These are phyloP conservation scores for Scopulariopsis brevicaulis DNA, from an alignment of 2,329 filamentous ascomycete genomes.

Conservation along the genomic window DNA sequence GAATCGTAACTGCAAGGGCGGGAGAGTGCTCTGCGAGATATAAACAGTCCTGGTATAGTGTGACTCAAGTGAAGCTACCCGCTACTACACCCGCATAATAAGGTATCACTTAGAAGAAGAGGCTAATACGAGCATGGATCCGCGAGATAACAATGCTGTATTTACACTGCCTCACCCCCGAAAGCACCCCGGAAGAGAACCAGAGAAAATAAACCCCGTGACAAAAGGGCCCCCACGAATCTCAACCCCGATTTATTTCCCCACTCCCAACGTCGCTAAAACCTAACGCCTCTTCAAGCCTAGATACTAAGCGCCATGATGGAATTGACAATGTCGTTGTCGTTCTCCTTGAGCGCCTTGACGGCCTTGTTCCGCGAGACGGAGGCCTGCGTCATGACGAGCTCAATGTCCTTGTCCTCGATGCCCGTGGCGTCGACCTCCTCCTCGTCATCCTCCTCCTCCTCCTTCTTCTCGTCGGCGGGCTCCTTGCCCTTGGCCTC, in stretches of 20 bases:
- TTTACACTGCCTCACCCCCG: too few species aligned
- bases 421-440: conserved; percentile 91
- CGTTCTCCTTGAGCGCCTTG: conserved; percentile 97
- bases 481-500: conserved; percentile 54
- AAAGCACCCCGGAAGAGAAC: too few species aligned
- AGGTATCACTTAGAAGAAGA: too few species aligned
- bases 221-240: neutral
- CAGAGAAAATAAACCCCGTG: too few species aligned
- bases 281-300: conserved; percentile 7
- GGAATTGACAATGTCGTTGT: conserved; percentile 99
- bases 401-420: conserved; percentile 98
- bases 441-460: conserved; percentile 85
- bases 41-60: too few species aligned
- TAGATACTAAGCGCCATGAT: conserved; percentile 96
- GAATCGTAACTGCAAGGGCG: too few species aligned
- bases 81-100: too few species aligned
- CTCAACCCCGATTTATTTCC: neutral
- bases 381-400: conserved; percentile 95
- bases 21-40: too few species aligned
- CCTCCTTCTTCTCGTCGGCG: conserved; percentile 63
- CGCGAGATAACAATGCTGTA: too few species aligned
- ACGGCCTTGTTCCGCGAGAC: conserved; percentile 97
- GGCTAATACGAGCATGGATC: too few species aligned
- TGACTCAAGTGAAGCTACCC: too few species aligned
- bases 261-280: neutral